A percentile compares a stretch with the other conserved stretches of the same genome.
These are phyloP conservation scores for Ogataea haglerorum DNA, from an alignment of 805 yeast species.

Conservation along the genomic window DNA sequence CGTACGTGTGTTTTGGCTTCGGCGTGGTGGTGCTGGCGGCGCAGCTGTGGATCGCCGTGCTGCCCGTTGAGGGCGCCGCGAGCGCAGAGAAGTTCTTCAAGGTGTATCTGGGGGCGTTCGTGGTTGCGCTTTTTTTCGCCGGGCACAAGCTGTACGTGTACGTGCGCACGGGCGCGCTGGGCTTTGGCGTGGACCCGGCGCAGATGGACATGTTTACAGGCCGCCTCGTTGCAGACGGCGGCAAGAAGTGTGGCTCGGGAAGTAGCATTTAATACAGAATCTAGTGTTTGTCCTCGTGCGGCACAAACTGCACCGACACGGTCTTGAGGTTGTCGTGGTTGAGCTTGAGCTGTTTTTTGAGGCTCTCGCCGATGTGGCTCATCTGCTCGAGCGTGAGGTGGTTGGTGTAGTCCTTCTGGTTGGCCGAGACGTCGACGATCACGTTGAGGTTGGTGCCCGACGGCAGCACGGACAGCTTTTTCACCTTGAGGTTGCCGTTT, in stretches of 20 bases:
- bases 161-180: constrained; percentile 7
- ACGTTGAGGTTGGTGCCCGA: constrained; percentile 54
- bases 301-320: constrained; percentile 33
- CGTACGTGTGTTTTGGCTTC: constrained; percentile 37
- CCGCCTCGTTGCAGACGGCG: constrained; percentile 32
- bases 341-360: constrained; percentile 30
- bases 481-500: constrained; percentile 32
- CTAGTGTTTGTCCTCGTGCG: constrained; percentile 17
- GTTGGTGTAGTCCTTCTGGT: constrained; percentile 30
- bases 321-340: constrained; percentile 35
- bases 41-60: constrained; percentile 48
- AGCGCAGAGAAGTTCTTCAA: constrained; percentile 39
- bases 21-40: constrained; percentile 38
- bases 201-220: constrained; percentile 25
- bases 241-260: constrained; percentile 26
- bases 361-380: constrained; percentile 28
- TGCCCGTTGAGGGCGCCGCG: constrained; percentile 36
- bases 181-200: constrained; percentile 15
- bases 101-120: constrained; percentile 45
- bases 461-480: constrained; percentile 44
- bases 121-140: constrained; percentile 39
- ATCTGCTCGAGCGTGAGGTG: constrained; percentile 32
- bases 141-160: constrained; percentile 38
- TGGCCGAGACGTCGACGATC: constrained; percentile 31
- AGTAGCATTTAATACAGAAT: constrained; percentile 6